Evolutionary conservation across 2,329 filamentous ascomycete species (phyloP).

Genomic region (Parafenestella ontariensis): DNA sequence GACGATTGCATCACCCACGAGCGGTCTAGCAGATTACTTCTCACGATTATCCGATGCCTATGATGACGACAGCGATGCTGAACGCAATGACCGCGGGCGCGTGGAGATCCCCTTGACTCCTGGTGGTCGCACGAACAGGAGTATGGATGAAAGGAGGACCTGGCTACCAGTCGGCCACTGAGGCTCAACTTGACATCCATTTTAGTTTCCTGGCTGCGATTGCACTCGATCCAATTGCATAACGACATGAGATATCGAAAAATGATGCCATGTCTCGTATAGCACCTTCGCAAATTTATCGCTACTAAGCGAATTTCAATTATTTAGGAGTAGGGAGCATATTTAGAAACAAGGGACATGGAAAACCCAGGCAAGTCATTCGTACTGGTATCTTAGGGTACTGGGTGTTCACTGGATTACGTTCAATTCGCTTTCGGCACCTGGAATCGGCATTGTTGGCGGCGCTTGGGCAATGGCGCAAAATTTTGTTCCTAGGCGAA

Average conservation of each 20-base stretch:
- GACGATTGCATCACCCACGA: slow-evolving; percentile 75
- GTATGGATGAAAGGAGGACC: slow-evolving; percentile 68
- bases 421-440: neutral
- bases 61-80: slow-evolving; percentile 66
- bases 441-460: neutral
- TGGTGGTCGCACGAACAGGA: slow-evolving; percentile 66
- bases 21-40: slow-evolving; percentile 84
- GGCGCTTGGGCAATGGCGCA: neutral
- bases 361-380: neutral
- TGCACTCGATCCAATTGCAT: neutral
- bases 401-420: neutral
- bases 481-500: neutral
- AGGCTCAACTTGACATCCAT: slow-evolving; percentile 22
- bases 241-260: neutral
- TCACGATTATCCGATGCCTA: slow-evolving; percentile 72
- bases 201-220: neutral
- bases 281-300: neutral
- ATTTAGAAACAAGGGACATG: neutral
- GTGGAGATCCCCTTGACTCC: slow-evolving; percentile 69
- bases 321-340: neutral
- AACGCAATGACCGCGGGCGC: slow-evolving; percentile 47
- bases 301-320: neutral
- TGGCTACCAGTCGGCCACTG: slow-evolving; percentile 58
- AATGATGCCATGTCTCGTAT: neutral
- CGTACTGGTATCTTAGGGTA: neutral